Base-by-base conservation (phyloP, 768 basidiomycete genomes). In the Agaricus blazei region DNA sequence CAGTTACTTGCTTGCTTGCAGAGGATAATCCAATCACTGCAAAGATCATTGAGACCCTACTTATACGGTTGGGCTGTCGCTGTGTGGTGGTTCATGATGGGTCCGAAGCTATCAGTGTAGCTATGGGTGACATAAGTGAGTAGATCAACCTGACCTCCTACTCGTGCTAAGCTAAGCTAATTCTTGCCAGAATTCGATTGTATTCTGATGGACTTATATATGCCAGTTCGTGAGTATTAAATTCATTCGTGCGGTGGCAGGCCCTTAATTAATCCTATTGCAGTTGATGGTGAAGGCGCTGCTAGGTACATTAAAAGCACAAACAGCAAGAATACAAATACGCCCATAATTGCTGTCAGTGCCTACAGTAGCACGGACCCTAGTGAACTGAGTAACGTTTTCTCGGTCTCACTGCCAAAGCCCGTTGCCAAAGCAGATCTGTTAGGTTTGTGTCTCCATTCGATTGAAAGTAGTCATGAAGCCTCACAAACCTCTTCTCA, bases 11-110 rank as follows among this genome's bases (percentile, higher is more conserved):
- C 64, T 69, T 99, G 27, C 79, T 99, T 36, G 97, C 96, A 1
- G 97, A 98, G 68, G 94, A 98, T 63, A 98, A 99, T 64, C 97
- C 97, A 1, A 98, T 98, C 60, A 96, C 94, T 0, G 90, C 91
- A 31, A 98, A 98, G 75, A 98, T 99, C 48, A 87, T 98, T 48
- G 94, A 98, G 70, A 98, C 95, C 2, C 71, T 98, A 44, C 81
- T 99, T 46, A 89, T 92, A 58, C 86, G 95, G 36, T 81, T 98
- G 58, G 97, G 97, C 1, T 98, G 96, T 69, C 88, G 95, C 15
- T 93, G 92, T 68, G 88, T 98, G 9, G 90, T 98, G 8, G 97
- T 98, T 15, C 84, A 93, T 42, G 94, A 98, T 71, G 97, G 97
- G 7, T 93, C 95, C 4, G 93, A 97, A 70, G 97, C 97, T 23